These are phyloP conservation scores for Pythium biforme DNA, from an alignment of 352 stramenopile genomes.

Conservation along the genomic window DNA sequence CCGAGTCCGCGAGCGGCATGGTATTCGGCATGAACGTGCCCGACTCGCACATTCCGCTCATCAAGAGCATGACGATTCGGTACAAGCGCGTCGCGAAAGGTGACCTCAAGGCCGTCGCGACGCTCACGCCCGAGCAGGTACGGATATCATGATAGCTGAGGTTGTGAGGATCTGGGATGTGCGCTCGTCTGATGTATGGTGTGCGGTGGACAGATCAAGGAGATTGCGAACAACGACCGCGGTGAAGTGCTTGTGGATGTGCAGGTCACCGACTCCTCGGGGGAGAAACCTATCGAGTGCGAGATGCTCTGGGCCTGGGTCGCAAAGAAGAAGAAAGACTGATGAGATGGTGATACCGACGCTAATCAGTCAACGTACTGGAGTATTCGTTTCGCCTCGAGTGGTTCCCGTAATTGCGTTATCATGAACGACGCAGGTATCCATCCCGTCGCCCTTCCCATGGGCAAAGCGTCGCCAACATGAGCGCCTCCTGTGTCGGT, in stretches of 20 bases:
- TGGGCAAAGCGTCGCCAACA: too few relatives aligned
- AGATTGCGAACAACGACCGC: slow-evolving; percentile 70
- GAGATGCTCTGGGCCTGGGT: slow-evolving; percentile 88
- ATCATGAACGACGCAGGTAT: too few relatives aligned
- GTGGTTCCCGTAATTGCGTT: too few relatives aligned
- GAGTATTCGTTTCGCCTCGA: too few relatives aligned
- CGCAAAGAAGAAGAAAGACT: slow-evolving; percentile 51
- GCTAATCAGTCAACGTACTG: too few relatives aligned
- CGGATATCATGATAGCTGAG: too few relatives aligned
- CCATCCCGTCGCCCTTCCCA: too few relatives aligned
- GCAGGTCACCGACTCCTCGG: slow-evolving; percentile 65
- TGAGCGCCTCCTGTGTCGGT: too few relatives aligned
- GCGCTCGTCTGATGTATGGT: too few relatives aligned
- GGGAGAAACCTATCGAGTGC: slow-evolving; percentile 75
- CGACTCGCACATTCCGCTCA: slow-evolving; percentile 72
- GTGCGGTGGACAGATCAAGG: slow-evolving; percentile 40
- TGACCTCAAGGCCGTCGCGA: slow-evolving; percentile 65
- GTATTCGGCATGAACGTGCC: slow-evolving; percentile 87
- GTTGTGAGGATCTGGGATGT: too few relatives aligned
- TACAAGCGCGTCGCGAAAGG: slow-evolving; percentile 76
- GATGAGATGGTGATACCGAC: neutral
- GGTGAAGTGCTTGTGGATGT: slow-evolving; percentile 73
- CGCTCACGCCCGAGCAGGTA: slow-evolving; percentile 68
- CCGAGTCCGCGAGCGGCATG: slow-evolving; percentile 81
- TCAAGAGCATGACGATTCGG: slow-evolving; percentile 83